phyloP scores from a whole-genome alignment of 371 early-diverging fungal genomes.

The Lichtheimia corymbifera region DNA sequence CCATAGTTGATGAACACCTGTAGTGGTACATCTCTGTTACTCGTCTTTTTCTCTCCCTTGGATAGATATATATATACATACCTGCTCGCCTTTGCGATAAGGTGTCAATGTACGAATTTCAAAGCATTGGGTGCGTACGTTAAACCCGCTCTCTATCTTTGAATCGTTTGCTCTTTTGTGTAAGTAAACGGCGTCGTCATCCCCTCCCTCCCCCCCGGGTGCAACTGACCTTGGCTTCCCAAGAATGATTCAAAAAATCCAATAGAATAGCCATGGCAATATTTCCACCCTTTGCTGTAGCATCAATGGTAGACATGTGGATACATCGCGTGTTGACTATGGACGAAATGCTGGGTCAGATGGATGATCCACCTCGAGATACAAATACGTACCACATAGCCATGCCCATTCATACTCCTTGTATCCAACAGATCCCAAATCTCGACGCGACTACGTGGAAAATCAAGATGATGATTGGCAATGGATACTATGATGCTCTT shows the following conservation, averaged over 20 bases:
- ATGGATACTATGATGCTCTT: too few species aligned
- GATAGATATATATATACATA: slow-evolving; percentile 2
- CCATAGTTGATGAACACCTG: slow-evolving; percentile 64
- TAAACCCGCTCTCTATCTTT: slow-evolving; percentile 58
- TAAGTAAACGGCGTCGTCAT: neutral
- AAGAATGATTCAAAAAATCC: slow-evolving; percentile 65
- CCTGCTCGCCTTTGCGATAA: slow-evolving; percentile 59
- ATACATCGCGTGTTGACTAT: slow-evolving; percentile 67
- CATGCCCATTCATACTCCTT: slow-evolving; percentile 64
- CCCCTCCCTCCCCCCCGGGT: neutral
- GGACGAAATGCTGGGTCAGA: neutral
- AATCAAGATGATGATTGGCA: too few species aligned
- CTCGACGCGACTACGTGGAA: slow-evolving; percentile 15
- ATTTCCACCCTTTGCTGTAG: slow-evolving; percentile 43
- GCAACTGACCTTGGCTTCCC: slow-evolving; percentile 48
- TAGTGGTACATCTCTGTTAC: neutral
- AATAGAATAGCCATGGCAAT: slow-evolving; percentile 65
- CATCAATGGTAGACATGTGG: slow-evolving; percentile 50
- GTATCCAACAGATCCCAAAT: slow-evolving; percentile 23
- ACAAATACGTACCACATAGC: slow-evolving; percentile 54
- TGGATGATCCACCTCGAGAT: neutral
- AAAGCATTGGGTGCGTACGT: slow-evolving; percentile 50
- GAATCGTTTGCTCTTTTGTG: slow-evolving; percentile 29
- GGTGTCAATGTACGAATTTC: slow-evolving; percentile 58
- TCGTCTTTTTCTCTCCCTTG: neutral